Evolutionary conservation across 495 filamentous ascomycete genomes (phyloP), one percentile per base, ranked within the genome.

Genomic region (Penicillium antarcticum): DNA sequence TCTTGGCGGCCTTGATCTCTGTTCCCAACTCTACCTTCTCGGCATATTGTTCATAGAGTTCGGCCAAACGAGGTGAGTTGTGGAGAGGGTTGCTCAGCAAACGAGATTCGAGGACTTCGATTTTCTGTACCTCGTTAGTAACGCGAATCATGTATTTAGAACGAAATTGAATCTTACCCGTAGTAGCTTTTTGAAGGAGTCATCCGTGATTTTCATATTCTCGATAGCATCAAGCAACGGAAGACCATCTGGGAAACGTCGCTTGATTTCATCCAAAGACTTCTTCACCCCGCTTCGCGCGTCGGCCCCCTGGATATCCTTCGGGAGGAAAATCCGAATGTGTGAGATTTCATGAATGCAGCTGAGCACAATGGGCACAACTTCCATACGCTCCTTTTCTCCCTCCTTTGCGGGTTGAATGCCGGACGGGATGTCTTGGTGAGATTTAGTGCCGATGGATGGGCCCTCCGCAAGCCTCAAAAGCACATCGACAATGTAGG

Each of bases 91-190:
- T 96, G 11, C 85, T 72, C 5, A 96, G 69, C n/a, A 98, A 74
- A 23, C 86, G 82, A n/a, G 91, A 89, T 66, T 98, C 95, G 6
- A 97, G 80, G 21, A 96, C 88, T 65, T 98, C 95, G 51, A 97
- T 96, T 83, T 96, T 97, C 79, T 85, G 45, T 42, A 16, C 19
- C 21, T 12, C 40, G 55, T 58, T 51, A 56, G 58, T 21, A 24
- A 12, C 0, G 26, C 24, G 18, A 19, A 34, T 33, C 2, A 43
- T 32, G 14, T 38, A 13, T 24, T 14, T 38, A 11, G 45, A 9
- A 14, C 19, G 9, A 5, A 9, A 23, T 23, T 4, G 24, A 19
- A n/a, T 47, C 79, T 62, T 72, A 85, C 84, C 57, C 92, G 82
- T 10, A 97, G 83, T 3, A 94, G 80, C 61, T 89, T 88, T 76